Evolutionary conservation across 768 basidiomycete species (phyloP).

Genomic region (Leccinum rimulosum): DNA sequence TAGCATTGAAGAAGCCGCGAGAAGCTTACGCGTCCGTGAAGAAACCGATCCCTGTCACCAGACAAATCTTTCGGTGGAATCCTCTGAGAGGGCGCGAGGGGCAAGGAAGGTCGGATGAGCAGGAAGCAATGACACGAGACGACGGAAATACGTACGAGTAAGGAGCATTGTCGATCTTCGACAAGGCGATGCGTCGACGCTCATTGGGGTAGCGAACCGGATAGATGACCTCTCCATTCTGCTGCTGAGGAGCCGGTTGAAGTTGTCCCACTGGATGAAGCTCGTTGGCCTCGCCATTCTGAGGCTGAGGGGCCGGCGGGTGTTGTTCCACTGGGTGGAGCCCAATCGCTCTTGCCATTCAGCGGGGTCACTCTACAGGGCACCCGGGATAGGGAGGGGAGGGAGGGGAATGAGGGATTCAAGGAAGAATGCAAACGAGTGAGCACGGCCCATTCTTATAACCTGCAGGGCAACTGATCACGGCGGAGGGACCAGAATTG

Average conservation of each 20-base stretch:
- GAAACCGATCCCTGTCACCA: constrained; percentile 76
- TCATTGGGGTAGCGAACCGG: background rate
- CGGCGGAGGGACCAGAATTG: background rate
- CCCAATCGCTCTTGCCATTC: background rate
- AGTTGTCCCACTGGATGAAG: background rate
- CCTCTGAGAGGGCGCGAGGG: constrained; percentile 39
- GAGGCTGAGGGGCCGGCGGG: background rate
- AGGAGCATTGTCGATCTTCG: background rate
- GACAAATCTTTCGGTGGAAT: constrained; percentile 76
- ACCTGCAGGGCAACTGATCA: background rate
- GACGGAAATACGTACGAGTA: background rate
- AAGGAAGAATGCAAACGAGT: background rate
- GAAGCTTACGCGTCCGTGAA: constrained; percentile 72
- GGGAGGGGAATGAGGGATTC: background rate
- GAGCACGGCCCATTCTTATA: background rate
- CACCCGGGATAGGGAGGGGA: background rate
- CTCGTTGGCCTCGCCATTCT: background rate
- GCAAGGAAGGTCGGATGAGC: background rate
- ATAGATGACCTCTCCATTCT: background rate
- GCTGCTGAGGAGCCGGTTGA: background rate
- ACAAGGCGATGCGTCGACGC: constrained; percentile 3
- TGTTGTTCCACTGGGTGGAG: background rate
- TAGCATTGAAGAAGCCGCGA: background rate
- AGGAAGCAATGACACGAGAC: background rate
- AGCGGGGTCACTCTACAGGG: background rate